These are phyloP conservation scores for Sporothrix variecibatus DNA, from an alignment of 2,329 filamentous ascomycete species.

Conservation along the genomic window DNA sequence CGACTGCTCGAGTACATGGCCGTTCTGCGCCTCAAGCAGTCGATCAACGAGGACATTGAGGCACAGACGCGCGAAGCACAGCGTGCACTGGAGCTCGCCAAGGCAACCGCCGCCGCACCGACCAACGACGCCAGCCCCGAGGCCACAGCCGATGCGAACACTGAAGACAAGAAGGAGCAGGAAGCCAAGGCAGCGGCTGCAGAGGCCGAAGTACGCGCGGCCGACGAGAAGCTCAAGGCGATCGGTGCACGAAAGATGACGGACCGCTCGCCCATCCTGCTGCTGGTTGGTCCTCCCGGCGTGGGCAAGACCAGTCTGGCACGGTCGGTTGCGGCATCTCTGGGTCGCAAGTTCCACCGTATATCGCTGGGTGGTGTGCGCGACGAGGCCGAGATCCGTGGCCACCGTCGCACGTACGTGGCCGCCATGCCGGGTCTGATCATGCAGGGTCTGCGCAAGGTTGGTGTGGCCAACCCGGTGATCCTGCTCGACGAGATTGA, in stretches of 20 bases:
- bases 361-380: slow-evolving; percentile 95
- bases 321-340: slow-evolving; percentile 85
- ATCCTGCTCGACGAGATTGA: slow-evolving; percentile 97
- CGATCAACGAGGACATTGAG: slow-evolving; percentile 80
- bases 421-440: slow-evolving; percentile 98
- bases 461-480: slow-evolving; percentile 92
- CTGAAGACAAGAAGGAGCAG: slow-evolving; percentile 6
- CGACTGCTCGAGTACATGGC: slow-evolving; percentile 91
- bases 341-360: slow-evolving; percentile 93
- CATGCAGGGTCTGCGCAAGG: slow-evolving; percentile 91
- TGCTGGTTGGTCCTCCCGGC: slow-evolving; percentile 89
- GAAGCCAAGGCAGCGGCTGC: slow-evolving; percentile 14
- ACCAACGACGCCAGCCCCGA: slow-evolving; percentile 28
- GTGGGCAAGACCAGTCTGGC: slow-evolving; percentile 96
- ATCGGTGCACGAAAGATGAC: slow-evolving; percentile 81
- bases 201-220: slow-evolving; percentile 44
- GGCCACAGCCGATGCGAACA: slow-evolving; percentile 16
- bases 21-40: slow-evolving; percentile 92
- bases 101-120: slow-evolving; percentile 41
- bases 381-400: slow-evolving; percentile 95
- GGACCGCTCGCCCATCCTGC: slow-evolving; percentile 93
- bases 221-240: slow-evolving; percentile 68
- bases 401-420: slow-evolving; percentile 92
- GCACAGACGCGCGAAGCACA: slow-evolving; percentile 71
- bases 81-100: slow-evolving; percentile 53